Evolutionary conservation across 2,329 filamentous ascomycete genomes (phyloP), one percentile per base, ranked within the genome.

Genomic region (Hypoxylon sp.): DNA sequence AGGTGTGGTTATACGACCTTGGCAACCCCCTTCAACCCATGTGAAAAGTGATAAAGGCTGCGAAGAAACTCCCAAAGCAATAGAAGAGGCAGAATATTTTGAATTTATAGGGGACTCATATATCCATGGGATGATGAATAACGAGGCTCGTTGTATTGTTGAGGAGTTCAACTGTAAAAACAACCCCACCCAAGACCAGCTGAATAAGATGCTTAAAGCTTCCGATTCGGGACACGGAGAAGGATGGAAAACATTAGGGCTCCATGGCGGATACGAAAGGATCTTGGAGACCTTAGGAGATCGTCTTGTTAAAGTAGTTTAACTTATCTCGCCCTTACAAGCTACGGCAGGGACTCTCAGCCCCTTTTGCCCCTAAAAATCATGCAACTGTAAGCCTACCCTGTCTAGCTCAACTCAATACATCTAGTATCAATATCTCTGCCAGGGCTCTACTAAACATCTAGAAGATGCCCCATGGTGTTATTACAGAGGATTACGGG

Each of bases 91-190:
- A 10, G 49, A 56, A 13, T 74, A 71, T 25, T 70, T 69, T 30
- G 74, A 75, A 55, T 61, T 75, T 0, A 62, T 75, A 8, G 74
- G 74, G 2, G 74, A 75, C 17, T 66, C 70, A 0, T 75, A 74
- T 31, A 64, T 74, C 11, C 73, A 74, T 37, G 74, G 74, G 10
- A 74, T 74, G 70, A 75, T 73, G 72, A 53, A 58, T 30, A 74
- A 75, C 22, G 72, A 76, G 31, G 72, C 72, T 11, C 67, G 69
- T 1, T 74, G 72, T 46, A 74, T 76, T 31, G 75, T 22, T 7
- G 72, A 72, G 13, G 73, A 73, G 46, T 74, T 75, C 50, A 50
- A 65, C 8, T 74, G 69, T 50, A 68, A 59, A 48, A 55, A 67
- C 22, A 57, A 72, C 30, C 67, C 73, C 10, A 75, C 69, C 10